Conservation (phyloP, 1,284 basidiomycete genomes). For the Moesziomyces sp. region DNA sequence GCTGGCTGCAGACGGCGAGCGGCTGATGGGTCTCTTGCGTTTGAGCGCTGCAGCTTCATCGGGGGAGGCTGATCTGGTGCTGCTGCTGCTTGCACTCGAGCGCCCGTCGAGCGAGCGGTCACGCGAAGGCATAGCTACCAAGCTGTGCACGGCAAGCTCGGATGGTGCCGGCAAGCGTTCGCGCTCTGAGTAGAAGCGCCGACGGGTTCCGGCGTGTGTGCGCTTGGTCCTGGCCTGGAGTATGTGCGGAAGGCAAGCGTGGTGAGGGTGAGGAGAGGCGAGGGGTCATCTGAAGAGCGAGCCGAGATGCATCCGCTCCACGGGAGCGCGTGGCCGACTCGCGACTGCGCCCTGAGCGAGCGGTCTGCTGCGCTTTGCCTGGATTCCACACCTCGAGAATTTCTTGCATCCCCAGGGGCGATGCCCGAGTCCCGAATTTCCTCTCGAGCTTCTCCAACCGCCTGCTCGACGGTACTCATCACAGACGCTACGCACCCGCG, state of each 20-base stretch:
- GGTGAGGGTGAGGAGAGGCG: not conserved
- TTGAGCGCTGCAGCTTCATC: slow-evolving; percentile 22
- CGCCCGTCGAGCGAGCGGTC: slow-evolving; percentile 10
- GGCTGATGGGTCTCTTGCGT: slow-evolving; percentile 26
- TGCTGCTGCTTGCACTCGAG: slow-evolving; percentile 1
- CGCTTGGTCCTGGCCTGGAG: too few species aligned
- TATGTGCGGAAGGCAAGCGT: not conserved
- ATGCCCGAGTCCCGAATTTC: not conserved
- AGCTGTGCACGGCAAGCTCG: not conserved
- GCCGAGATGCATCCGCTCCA: not conserved
- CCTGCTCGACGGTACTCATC: not conserved
- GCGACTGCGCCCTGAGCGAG: not conserved
- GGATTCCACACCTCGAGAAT: not conserved
- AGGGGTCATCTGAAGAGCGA: not conserved
- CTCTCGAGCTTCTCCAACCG: not conserved
- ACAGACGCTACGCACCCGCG: too few species aligned
- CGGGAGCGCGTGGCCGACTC: not conserved
- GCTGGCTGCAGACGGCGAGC: slow-evolving; percentile 26
- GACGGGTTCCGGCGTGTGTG: too few species aligned
- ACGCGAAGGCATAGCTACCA: slow-evolving; percentile 20
- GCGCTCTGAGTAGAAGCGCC: too few species aligned
- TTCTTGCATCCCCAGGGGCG: not conserved
- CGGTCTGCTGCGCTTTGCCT: not conserved
- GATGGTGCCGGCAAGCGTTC: not conserved
- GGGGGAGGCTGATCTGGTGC: slow-evolving; percentile 18